Base-by-base conservation (phyloP, 1,139 yeast species). In the Scheffersomyces insectosa region DNA sequence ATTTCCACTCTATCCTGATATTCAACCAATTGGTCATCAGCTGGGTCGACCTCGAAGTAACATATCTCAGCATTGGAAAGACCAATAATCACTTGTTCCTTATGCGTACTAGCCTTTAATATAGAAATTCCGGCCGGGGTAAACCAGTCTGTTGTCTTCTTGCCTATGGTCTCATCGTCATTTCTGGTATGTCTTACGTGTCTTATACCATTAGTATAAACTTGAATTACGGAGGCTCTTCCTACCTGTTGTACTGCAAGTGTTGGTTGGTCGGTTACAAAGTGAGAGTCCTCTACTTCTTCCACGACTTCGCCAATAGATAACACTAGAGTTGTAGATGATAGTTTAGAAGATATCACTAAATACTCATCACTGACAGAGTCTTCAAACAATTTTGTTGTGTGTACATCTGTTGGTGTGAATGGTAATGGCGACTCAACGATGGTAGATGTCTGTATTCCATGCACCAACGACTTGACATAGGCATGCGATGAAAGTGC, bases 81-180 rank as follows among this genome's bases (percentile, higher is more conserved):
- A 0, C 83, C 90, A 7, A 93, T 57, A 0, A 80, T 80, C 0
- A 91, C 70, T 60, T 93, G 98, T 15, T 77, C 74, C 33, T 75
- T 71, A 32, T 88, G 88, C 3, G 85, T 66, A 1, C 88, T 63
- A 0, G 91, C 85, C 25, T 71, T 66, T 0, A 77, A 56, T 34
- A 93, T 75, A 28, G 77, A 70, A 12, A 85, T 80, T 5, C 95
- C 96, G 0, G 85, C 84, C 0, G 97, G 96, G 1, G 97, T 89
- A 34, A 66, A 72, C 99, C 99, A 93, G 50, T 87, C 87, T 6
- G 80, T 71, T 3, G 64, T 55, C 13, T 63, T 62, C 31, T 64
- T 66, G 34, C 11, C 15, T 6, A 31, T 31, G 20, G 34, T 14
- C 3, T 52, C 52, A 10, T 55, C 60, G 3, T 59, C 52, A 1